These are phyloP conservation scores for Hirschioporus abietinus DNA, from an alignment of 768 basidiomycete genomes.

Conservation along the genomic window DNA sequence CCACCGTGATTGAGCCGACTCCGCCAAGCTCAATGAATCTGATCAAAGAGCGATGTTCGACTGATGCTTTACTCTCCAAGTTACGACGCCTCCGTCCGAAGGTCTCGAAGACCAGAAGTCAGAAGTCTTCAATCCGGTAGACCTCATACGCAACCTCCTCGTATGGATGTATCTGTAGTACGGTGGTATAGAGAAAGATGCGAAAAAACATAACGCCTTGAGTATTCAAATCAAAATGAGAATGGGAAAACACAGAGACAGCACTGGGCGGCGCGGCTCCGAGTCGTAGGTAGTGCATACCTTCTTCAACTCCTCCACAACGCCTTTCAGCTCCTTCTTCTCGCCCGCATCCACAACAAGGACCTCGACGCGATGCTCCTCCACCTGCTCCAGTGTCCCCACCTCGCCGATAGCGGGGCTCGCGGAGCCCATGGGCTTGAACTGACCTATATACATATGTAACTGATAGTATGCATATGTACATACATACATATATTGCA, in stretches of 20 bases:
- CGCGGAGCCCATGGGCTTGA: slow-evolving; percentile 35
- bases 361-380: slow-evolving; percentile 51
- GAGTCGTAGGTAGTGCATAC: slow-evolving; percentile 24
- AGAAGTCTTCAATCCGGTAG: slow-evolving; percentile 42
- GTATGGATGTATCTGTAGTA: slow-evolving; percentile 44
- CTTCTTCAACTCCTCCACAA: slow-evolving; percentile 40
- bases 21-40: too few species aligned
- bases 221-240: too few species aligned
- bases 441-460: slow-evolving; percentile 33
- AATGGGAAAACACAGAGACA: too few species aligned
- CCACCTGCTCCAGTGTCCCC: slow-evolving; percentile 41
- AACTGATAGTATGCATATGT: too few species aligned
- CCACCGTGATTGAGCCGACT: too few species aligned
- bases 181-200: too few species aligned
- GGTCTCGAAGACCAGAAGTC: slow-evolving; percentile 10
- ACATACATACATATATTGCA: too few species aligned
- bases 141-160: slow-evolving; percentile 57
- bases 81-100: too few species aligned
- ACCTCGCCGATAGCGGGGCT: slow-evolving; percentile 39
- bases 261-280: too few species aligned
- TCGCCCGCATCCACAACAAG: slow-evolving; percentile 36
- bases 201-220: too few species aligned
- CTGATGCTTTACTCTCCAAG: too few species aligned
- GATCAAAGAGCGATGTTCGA: too few species aligned
- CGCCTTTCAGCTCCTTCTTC: slow-evolving; percentile 31